Conservation (phyloP, 352 stramenopile genomes). For the Globisporangium solare region DNA sequence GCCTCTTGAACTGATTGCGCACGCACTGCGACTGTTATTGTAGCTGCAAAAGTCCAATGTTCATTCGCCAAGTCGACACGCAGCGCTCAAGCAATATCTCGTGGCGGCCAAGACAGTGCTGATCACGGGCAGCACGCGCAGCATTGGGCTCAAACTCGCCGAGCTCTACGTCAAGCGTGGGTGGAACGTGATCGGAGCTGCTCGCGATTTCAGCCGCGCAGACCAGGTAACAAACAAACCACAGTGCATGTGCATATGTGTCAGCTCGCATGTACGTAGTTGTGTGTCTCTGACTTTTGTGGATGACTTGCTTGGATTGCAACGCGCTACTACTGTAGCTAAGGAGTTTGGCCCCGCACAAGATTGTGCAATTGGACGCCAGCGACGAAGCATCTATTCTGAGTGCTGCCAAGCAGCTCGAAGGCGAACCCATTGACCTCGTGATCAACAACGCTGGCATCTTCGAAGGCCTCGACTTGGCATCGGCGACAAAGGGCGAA, state of each 20-base stretch:
- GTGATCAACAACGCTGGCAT: slow-evolving; percentile 42
- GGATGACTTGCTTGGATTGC: no score
- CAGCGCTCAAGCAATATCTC: no score
- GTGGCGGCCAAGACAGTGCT: slow-evolving; percentile 33
- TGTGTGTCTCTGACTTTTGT: no score
- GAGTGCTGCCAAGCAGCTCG: slow-evolving; percentile 10
- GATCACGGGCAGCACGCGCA: slow-evolving; percentile 39
- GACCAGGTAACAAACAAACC: slow-evolving; percentile 22
- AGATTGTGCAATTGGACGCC: slow-evolving; percentile 23
- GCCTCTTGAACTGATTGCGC: no score
- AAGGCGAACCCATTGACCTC: slow-evolving; percentile 23
- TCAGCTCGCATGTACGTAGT: no score
- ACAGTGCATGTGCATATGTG: no score
- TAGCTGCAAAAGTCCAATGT: no score
- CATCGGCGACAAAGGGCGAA: slow-evolving; percentile 10
- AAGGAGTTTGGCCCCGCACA: slow-evolving; percentile 7
- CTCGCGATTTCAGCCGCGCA: slow-evolving; percentile 22
- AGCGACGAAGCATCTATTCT: slow-evolving; percentile 20
- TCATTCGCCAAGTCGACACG: no score
- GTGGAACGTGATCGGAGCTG: slow-evolving; percentile 22
- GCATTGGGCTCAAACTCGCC: slow-evolving; percentile 41
- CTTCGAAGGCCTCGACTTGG: slow-evolving; percentile 1
- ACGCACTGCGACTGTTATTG: no score
- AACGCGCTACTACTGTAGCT: slow-evolving; percentile 12
- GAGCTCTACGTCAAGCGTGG: slow-evolving; percentile 34